phyloP scores from a whole-genome alignment of 2,329 filamentous ascomycete genomes.

The Thielaviopsis euricoi region DNA sequence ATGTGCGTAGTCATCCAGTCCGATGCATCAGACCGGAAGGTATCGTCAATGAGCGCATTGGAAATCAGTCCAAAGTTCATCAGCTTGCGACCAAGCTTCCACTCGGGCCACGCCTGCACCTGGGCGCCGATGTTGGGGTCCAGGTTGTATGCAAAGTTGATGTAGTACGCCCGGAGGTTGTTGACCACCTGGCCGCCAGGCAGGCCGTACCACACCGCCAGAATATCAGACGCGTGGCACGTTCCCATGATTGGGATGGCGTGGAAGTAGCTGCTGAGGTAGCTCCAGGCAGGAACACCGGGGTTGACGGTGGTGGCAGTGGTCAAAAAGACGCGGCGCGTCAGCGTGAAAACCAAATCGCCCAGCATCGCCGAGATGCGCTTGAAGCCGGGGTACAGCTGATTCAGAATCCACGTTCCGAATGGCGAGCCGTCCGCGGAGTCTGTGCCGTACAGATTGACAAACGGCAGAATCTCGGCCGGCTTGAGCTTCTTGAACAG shows the following conservation, averaged over 20 bases:
- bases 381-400: constrained; percentile 50
- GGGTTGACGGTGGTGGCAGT: constrained; percentile 23
- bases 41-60: constrained; percentile 12
- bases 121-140: constrained; percentile 33
- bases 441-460: constrained; percentile 34
- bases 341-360: constrained; percentile 38
- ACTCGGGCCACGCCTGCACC: constrained; percentile 21
- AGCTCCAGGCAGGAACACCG: constrained; percentile 39
- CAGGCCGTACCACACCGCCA: constrained; percentile 37
- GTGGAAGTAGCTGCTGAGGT: constrained; percentile 41
- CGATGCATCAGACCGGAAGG: constrained; percentile 13
- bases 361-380: constrained; percentile 45
- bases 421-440: constrained; percentile 44
- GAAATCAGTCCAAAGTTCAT: constrained; percentile 12
- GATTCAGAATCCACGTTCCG: constrained; percentile 37
- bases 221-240: constrained; percentile 41
- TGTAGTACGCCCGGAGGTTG: constrained; percentile 38
- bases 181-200: constrained; percentile 29
- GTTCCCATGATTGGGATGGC: constrained; percentile 45
- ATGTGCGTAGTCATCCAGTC: constrained; percentile 11
- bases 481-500: constrained; percentile 30
- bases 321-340: constrained; percentile 27
- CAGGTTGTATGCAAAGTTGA: constrained; percentile 38
- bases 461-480: constrained; percentile 28
- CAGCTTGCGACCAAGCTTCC: constrained; percentile 24